Evolutionary conservation across 2,329 filamentous ascomycete species (phyloP).

Genomic region (Sarocladium strictum): DNA sequence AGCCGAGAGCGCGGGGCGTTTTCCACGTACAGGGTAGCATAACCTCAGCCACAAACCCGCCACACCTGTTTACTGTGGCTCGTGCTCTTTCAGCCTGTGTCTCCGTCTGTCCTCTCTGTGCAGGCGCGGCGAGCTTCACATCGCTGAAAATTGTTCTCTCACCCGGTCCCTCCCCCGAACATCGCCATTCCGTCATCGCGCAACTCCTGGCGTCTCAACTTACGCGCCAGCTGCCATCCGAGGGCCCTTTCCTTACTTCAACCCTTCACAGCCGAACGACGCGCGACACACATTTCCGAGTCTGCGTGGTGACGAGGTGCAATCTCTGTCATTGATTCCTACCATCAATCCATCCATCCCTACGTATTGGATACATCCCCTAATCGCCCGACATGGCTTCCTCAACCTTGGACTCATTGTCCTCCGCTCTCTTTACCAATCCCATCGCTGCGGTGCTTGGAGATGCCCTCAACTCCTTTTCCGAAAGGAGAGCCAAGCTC

Average conservation of each 20-base stretch:
- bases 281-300: not conserved
- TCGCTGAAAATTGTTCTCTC: slow-evolving; percentile 9
- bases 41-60: not conserved
- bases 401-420: slow-evolving; percentile 43
- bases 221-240: not conserved
- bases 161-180: not conserved
- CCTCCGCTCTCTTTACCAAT: slow-evolving; percentile 67
- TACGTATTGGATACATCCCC: not conserved
- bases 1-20: too few relatives aligned
- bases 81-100: not conserved
- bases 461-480: slow-evolving; percentile 77
- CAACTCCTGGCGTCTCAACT: slow-evolving; percentile 5
- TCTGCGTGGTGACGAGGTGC: slow-evolving; percentile 1
- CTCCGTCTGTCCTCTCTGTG: not conserved
- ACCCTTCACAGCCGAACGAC: not conserved
- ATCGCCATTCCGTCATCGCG: slow-evolving; percentile 6
- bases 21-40: not conserved
- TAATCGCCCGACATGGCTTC: slow-evolving; percentile 38
- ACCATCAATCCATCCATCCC: not conserved
- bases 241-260: not conserved
- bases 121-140: slow-evolving; percentile 1
- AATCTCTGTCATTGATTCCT: slow-evolving; percentile 8
- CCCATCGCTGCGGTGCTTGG: slow-evolving; percentile 62
- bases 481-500: slow-evolving; percentile 78
- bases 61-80: slow-evolving; percentile 1